These are phyloP conservation scores for Diaporthe sp. DNA, from an alignment of 2,329 filamentous ascomycete genomes.

Conservation along the genomic window DNA sequence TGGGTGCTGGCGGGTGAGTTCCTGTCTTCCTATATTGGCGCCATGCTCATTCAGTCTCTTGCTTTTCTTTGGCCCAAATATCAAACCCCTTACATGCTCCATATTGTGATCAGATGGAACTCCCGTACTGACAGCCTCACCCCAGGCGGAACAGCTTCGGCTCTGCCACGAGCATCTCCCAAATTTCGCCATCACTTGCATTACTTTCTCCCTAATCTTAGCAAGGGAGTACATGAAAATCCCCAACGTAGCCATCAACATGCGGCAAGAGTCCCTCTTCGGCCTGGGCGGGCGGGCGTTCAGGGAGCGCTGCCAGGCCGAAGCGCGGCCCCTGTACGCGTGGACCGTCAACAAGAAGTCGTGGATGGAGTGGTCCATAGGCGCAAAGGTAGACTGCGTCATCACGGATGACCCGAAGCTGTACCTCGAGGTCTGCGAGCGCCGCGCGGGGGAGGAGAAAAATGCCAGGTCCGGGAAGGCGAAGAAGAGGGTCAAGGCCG, in stretches of 20 bases:
- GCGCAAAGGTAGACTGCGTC: constrained; percentile 78
- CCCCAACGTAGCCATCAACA: constrained; percentile 82
- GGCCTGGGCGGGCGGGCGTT: constrained; percentile 77
- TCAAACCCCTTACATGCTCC: too few species aligned
- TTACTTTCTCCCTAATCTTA: constrained; percentile 76
- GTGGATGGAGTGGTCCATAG: constrained; percentile 86
- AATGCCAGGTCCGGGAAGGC: constrained; percentile 14
- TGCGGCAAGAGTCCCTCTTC: constrained; percentile 77
- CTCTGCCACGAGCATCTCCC: constrained; percentile 74
- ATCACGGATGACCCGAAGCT: constrained; percentile 85
- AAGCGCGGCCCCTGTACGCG: constrained; percentile 73
- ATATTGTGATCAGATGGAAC: background rate
- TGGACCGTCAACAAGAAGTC: constrained; percentile 90
- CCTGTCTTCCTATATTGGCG: constrained; percentile 51
- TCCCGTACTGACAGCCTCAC: background rate
- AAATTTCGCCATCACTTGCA: constrained; percentile 74
- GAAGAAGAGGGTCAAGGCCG: constrained; percentile 14
- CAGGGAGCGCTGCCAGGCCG: constrained; percentile 69
- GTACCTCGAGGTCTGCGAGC: constrained; percentile 72
- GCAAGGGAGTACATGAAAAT: constrained; percentile 77
- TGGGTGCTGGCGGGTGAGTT: constrained; percentile 75
- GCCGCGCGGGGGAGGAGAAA: constrained; percentile 34
- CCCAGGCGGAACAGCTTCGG: constrained; percentile 57
- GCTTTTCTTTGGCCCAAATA: background rate
- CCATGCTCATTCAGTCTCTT: background rate